Evolutionary conservation across 1,284 basidiomycete species (phyloP).

Genomic region (Ustilago esculenta): DNA sequence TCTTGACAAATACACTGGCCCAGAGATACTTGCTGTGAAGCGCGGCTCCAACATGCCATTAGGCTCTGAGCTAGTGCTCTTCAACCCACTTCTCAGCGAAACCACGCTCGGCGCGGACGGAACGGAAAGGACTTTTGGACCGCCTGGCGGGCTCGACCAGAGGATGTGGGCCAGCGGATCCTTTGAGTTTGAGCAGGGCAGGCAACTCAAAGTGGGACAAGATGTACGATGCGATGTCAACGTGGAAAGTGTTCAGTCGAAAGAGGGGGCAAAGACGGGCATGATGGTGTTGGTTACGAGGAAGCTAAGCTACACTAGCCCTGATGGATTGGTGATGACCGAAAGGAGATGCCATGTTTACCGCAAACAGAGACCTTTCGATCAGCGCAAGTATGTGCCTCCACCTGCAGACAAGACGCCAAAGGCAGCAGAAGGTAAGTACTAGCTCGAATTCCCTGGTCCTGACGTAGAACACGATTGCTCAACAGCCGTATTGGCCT

Average conservation of each 20-base stretch:
- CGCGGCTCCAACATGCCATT: constrained; percentile 13
- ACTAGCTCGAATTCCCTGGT: too few species aligned
- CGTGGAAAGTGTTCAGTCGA: constrained; percentile 31
- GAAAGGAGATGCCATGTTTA: constrained; percentile 43
- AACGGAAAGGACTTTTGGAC: constrained; percentile 37
- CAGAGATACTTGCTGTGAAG: constrained; percentile 7
- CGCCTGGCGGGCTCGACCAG: constrained; percentile 41
- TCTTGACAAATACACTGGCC: constrained; percentile 18
- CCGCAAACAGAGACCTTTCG: constrained; percentile 21
- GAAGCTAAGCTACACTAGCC: constrained; percentile 19
- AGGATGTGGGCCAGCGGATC: constrained; percentile 50
- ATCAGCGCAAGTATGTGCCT: constrained; percentile 20
- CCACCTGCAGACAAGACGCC: constrained; percentile 7
- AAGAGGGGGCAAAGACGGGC: constrained; percentile 39
- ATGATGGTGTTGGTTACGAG: constrained; percentile 42
- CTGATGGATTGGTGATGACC: constrained; percentile 16
- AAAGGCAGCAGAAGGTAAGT: constrained; percentile 18
- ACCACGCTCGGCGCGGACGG: constrained; percentile 19
- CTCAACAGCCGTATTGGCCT: too few species aligned
- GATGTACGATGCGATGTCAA: constrained; percentile 20
- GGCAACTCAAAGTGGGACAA: constrained; percentile 22
- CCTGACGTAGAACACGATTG: too few species aligned
- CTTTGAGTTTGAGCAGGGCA: constrained; percentile 27
- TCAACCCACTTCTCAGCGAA: constrained; percentile 43
- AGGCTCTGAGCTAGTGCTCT: constrained; percentile 36